Evolutionary conservation across 257 asterid species (phyloP).

Genomic region (Solanum piurae): DNA sequence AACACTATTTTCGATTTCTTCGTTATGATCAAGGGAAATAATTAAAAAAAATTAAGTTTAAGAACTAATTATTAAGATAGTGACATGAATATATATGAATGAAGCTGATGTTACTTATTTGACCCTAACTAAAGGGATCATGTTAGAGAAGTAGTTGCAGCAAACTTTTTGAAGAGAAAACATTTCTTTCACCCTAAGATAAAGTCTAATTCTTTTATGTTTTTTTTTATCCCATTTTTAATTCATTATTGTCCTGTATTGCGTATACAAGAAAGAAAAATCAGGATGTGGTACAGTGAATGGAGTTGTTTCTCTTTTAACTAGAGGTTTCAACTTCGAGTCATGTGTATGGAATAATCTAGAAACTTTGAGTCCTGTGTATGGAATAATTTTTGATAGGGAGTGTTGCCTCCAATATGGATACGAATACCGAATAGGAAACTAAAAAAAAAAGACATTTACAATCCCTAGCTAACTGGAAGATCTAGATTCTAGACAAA

Average conservation of each 20-base stretch:
- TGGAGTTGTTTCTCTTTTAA: too few relatives aligned
- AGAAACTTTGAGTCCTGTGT: too few relatives aligned
- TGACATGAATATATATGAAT: background rate
- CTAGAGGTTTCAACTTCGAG: too few relatives aligned
- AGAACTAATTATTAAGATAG: background rate
- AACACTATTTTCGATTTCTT: background rate
- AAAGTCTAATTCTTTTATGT: background rate
- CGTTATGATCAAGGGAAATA: background rate
- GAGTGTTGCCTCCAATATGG: background rate
- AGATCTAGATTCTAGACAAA: background rate
- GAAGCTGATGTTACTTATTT: background rate
- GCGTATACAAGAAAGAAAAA: background rate
- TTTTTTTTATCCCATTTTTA: background rate
- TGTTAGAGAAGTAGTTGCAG: slow-evolving; percentile 56
- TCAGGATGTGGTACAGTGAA: background rate
- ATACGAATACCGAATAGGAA: too few relatives aligned
- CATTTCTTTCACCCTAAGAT: slow-evolving; percentile 1
- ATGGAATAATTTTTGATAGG: background rate
- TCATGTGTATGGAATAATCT: too few relatives aligned
- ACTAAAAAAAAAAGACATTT: background rate
- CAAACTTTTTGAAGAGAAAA: slow-evolving; percentile 30
- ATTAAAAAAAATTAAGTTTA: background rate
- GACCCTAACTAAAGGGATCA: slow-evolving; percentile 18
- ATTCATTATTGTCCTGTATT: background rate
- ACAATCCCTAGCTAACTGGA: background rate